These are phyloP conservation scores for Claviceps fusiformis DNA, from an alignment of 2,329 filamentous ascomycete species.

Conservation along the genomic window DNA sequence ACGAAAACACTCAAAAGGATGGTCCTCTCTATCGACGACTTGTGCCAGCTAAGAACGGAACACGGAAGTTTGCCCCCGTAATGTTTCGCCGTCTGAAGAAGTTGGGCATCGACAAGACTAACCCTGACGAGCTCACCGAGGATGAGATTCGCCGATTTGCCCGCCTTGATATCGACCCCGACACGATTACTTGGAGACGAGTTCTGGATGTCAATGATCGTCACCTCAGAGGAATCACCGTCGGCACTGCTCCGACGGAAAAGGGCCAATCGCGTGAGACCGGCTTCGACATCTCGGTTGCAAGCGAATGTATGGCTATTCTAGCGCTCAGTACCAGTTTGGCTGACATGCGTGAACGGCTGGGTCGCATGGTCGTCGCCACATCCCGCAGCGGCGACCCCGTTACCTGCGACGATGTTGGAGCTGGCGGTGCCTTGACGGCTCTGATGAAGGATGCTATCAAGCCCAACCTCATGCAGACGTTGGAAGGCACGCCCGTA, in stretches of 20 bases:
- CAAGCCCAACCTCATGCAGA: conserved; percentile 99
- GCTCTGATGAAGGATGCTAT: conserved; percentile 96
- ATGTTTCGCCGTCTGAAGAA: conserved; percentile 93
- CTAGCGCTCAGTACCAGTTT: conserved; percentile 83
- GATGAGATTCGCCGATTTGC: conserved; percentile 84
- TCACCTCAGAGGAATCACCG: conserved; percentile 76
- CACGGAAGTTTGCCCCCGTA: conserved; percentile 71
- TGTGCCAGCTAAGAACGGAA: conserved; percentile 80
- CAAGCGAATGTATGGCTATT: conserved; percentile 97
- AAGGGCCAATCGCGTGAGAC: conserved; percentile 80
- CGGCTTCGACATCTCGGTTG: conserved; percentile 94
- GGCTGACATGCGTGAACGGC: conserved; percentile 77
- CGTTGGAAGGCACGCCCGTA: conserved; percentile 88
- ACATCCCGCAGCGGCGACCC: conserved; percentile 76
- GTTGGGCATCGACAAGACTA: conserved; percentile 87
- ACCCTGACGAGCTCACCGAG: conserved; percentile 78
- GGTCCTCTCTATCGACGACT: conserved; percentile 74
- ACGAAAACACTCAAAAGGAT: conserved; percentile 91
- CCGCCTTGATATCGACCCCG: conserved; percentile 89
- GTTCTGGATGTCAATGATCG: conserved; percentile 96
- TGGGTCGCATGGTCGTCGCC: conserved; percentile 91
- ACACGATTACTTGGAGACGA: conserved; percentile 93
- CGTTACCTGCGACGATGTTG: conserved; percentile 91
- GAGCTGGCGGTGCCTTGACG: conserved; percentile 79
- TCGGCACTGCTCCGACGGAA: conserved; percentile 80